Evolutionary conservation across 169 alveolate genomes (phyloP).

Genomic region (Eimeria acervulina): DNA sequence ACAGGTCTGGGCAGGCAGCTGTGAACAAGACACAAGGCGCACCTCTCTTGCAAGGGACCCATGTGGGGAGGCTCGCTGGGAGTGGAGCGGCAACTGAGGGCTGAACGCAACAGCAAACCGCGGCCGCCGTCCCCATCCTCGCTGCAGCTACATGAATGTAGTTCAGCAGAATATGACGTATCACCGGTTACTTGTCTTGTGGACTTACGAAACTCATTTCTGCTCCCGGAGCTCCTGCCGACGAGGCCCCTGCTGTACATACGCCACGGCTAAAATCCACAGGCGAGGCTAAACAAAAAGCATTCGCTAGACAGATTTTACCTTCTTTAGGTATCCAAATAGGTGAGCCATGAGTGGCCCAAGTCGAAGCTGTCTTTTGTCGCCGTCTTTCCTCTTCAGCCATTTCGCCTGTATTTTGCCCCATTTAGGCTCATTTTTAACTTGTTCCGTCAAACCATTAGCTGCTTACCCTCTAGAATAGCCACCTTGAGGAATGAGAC

Average conservation of each 20-base stretch:
- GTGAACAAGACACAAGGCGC: background rate
- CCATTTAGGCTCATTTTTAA: background rate
- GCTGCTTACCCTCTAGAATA: constrained; percentile 75
- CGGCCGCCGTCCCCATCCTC: background rate
- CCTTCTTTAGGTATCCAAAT: constrained; percentile 78
- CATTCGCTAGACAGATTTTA: background rate
- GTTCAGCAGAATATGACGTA: background rate
- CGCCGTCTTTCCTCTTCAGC: constrained; percentile 75
- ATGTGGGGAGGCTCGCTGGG: background rate
- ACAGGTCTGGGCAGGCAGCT: background rate
- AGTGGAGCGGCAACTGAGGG: background rate
- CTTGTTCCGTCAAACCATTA: background rate
- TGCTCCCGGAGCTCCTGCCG: background rate
- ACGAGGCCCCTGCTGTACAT: constrained; percentile 23
- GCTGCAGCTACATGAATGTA: background rate
- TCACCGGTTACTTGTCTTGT: background rate
- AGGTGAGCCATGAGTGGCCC: constrained; percentile 81
- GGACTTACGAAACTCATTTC: constrained; percentile 51
- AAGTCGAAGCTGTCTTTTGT: constrained; percentile 64
- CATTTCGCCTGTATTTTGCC: constrained; percentile 74
- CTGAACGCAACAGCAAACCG: background rate
- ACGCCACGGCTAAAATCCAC: background rate
- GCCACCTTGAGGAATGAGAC: constrained; percentile 45
- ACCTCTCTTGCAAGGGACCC: background rate
- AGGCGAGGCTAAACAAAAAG: background rate